Evolutionary conservation across 345 rosid species (phyloP), one percentile per base, ranked within the genome.

Genomic region (Sisymbrium irio): DNA sequence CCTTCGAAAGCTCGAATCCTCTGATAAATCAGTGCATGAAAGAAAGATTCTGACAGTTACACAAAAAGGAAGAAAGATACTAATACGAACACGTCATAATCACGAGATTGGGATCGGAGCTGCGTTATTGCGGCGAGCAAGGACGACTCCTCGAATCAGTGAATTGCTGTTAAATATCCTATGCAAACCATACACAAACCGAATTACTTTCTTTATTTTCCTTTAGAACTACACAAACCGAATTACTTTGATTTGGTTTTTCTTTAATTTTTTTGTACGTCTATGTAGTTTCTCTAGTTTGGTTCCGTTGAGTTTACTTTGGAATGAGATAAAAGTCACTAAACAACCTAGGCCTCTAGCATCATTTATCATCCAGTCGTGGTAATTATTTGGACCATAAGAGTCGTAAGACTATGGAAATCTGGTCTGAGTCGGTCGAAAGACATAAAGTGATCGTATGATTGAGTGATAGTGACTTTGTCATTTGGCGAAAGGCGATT

Each of bases 371-470:
- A 40, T 27, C 25, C 36, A 18, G 36, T 22, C 22, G 41, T 9
- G 27, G 33, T 36, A 36, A 57, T 42, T 8, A 57, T 56, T 27
- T 54, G 57, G 51, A 44, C 39, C 13, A 13, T 33, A 13, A 11
- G 15, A 65, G 9, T 25, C 8, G 9, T 64, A 9, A 32, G 33
- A 57, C 17, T 25, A 65, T 9, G 59, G 57, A 36, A 22, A 19
- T 17, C 4, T 11, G 0, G 11, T 56, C 44, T 15, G n/a, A 46
- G 3, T 45, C 36, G 33, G 8, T 37, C 3, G 37, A 36, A 33
- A 56, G n/a, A 74, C 37, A 3, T 58, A 57, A 57, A 56, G 33
- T 65, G 77, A 40, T 65, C 7, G 32, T 64, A 70, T 73, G 77
- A 64, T 15, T 27, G 15, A 20, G 32, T 42, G 65, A 56, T 19